phyloP scores from a whole-genome alignment of 2,329 filamentous ascomycete species.

The Ophiosphaerella narmari region DNA sequence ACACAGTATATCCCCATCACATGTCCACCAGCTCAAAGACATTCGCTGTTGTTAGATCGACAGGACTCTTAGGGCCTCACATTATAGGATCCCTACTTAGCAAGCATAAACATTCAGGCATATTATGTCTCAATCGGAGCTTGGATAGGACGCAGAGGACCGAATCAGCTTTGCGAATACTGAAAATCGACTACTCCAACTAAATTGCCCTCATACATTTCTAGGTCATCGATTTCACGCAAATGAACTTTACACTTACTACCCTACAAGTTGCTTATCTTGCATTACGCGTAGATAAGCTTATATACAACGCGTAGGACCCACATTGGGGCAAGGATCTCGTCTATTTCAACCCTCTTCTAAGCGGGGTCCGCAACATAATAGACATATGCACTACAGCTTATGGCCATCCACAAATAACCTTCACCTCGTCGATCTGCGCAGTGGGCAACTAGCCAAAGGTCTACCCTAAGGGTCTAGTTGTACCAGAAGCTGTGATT shows the following conservation, averaged over 20 bases:
- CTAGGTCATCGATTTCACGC: no score
- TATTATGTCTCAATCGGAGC: conserved; percentile 23
- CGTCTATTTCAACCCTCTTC: conserved; percentile 22
- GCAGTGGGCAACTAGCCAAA: conserved; percentile 17
- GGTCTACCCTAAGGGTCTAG: not conserved
- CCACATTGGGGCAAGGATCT: conserved; percentile 55
- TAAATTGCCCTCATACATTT: no score
- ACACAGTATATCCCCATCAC: no score
- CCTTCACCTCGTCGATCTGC: conserved; percentile 20
- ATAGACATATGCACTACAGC: conserved; percentile 2
- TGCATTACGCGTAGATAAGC: conserved; percentile 36
- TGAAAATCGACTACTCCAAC: not conserved
- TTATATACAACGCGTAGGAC: conserved; percentile 60
- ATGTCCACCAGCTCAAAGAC: no score
- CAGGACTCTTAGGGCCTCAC: conserved; percentile 17
- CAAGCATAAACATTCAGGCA: not conserved
- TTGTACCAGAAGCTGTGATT: conserved; percentile 21
- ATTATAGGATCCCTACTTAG: conserved; percentile 11
- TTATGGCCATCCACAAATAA: conserved; percentile 5
- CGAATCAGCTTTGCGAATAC: not conserved
- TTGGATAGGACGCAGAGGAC: conserved; percentile 9
- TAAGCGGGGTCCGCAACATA: conserved; percentile 19
- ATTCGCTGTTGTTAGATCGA: conserved; percentile 17
- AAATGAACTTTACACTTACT: no score
- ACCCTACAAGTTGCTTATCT: not conserved